Conservation (phyloP, 139 green algal genomes). For the Chlorella sp. region DNA sequence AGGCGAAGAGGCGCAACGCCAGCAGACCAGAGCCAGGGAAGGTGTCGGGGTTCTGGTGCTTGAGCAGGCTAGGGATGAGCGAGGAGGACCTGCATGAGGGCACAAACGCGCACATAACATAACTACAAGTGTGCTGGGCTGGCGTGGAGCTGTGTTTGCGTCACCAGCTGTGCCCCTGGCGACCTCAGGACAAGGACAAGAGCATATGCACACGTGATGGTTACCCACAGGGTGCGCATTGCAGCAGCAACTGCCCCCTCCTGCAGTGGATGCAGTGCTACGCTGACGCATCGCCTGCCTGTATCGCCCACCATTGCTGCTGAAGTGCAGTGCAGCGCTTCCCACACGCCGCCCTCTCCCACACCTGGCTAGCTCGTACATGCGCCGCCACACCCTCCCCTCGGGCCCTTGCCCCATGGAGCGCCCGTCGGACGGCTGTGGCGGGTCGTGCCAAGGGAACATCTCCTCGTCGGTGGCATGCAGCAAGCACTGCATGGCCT, state of each 20-base stretch:
- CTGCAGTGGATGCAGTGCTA: too few species aligned
- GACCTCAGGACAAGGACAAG: not conserved
- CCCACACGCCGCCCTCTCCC: not conserved
- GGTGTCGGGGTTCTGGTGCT: conserved; percentile 14
- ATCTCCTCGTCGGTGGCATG: conserved; percentile 30
- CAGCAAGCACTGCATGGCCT: conserved; percentile 30
- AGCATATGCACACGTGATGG: too few species aligned
- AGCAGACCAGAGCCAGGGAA: conserved; percentile 22
- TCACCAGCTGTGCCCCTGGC: too few species aligned
- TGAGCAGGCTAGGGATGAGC: conserved; percentile 18
- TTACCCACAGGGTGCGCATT: too few species aligned
- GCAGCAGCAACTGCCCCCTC: too few species aligned
- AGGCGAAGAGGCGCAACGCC: conserved; percentile 28
- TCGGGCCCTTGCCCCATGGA: conserved; percentile 1
- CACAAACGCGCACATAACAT: too few species aligned
- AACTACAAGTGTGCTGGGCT: too few species aligned
- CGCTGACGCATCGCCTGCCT: too few species aligned
- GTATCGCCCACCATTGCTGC: not conserved
- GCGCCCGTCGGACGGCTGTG: conserved; percentile 3
- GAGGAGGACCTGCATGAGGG: conserved; percentile 7
- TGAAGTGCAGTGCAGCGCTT: too few species aligned
- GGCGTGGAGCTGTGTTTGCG: too few species aligned
- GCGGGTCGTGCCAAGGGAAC: conserved; percentile 23
- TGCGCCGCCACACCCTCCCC: not conserved
- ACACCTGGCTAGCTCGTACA: conserved; percentile 12